Conservation (phyloP, 2,329 filamentous ascomycete species). For the Ceratocystis destructans region DNA sequence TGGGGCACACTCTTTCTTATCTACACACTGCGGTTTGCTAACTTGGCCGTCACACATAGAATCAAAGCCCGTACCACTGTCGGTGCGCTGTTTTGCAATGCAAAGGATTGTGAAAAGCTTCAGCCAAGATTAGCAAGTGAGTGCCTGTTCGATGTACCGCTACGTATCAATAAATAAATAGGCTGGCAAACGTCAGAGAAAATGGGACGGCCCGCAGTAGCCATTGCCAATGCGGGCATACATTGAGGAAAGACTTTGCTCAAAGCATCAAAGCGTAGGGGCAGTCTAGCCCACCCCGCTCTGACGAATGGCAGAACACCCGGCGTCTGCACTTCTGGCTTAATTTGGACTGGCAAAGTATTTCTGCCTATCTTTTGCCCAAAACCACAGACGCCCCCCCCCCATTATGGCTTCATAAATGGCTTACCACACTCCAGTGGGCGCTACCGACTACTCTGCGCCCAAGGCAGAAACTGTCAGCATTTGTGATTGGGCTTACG, state of each 20-base stretch:
- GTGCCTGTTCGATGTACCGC: neutral
- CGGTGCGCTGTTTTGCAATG: conserved; percentile 41
- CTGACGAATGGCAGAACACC: conserved; percentile 30
- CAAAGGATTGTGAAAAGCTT: conserved; percentile 31
- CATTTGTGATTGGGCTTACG: conserved; percentile 44
- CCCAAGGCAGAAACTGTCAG: conserved; percentile 44
- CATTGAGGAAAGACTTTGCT: conserved; percentile 40
- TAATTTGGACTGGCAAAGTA: conserved; percentile 42
- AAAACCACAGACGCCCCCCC: conserved; percentile 43
- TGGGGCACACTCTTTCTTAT: neutral
- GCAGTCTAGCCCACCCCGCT: neutral
- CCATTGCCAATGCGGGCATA: conserved; percentile 42
- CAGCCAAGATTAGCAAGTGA: conserved; percentile 27
- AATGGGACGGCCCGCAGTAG: conserved; percentile 33
- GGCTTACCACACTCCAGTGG: conserved; percentile 38
- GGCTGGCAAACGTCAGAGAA: neutral
- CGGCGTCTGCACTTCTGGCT: conserved; percentile 43
- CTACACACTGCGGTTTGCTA: neutral
- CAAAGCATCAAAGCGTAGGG: conserved; percentile 26
- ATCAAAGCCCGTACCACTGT: conserved; percentile 35
- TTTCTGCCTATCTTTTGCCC: conserved; percentile 42
- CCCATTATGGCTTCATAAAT: conserved; percentile 44
- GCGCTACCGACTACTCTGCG: conserved; percentile 45
- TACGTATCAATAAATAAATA: neutral
- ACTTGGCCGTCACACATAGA: conserved; percentile 8